Base-by-base conservation (phyloP, 2,329 filamentous ascomycete species). In the Bipolaris gigantea region DNA sequence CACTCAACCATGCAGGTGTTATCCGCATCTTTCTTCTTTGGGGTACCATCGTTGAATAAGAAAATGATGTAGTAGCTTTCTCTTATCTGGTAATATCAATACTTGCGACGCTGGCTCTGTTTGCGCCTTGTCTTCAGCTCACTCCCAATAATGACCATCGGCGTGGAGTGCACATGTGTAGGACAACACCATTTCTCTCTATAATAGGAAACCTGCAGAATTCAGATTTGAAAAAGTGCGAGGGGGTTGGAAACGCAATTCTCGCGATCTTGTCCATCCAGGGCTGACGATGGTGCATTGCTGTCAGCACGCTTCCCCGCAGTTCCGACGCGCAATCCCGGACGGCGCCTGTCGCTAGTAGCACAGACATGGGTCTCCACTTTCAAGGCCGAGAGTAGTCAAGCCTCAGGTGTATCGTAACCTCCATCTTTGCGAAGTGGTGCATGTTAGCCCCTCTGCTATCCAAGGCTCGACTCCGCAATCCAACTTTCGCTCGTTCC, bases 271-370 rank as follows among this genome's bases (percentile, higher is more conserved):
- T 45, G 3, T 10, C 8, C 10, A 34, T 21, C 16, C 19, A 16
- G 27, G 35, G n/a, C 16, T 23, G 36, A 41, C 21, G 4, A 15
- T 18, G 9, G 38, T 13, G 38, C 27, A 16, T 30, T 15, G 30
- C 43, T 21, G 50, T 52, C 43, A 50, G 50, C 27, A 25, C 58
- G 58, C 58, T 18, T 60, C 58, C 58, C 58, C 58, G 50, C 58
- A 56, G 39, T 58, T 58, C 58, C 58, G 55, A 54, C 39, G 44
- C 34, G n/a, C 38, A 18, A 16, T 38, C 54, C 48, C 50, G 40
- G 36, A 16, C 41, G 34, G 38, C 18, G 36, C 50, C 40, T 35
- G 34, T 40, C 27, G 27, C 27, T 16, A 50, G 35, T 16, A 50
- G 35, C 48, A 41, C 18, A n/a, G 23, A 4, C 38, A 30, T 59